Evolutionary conservation across 176 grass and related monocot species (phyloP).

Genomic region (Oryza glumipatula): DNA sequence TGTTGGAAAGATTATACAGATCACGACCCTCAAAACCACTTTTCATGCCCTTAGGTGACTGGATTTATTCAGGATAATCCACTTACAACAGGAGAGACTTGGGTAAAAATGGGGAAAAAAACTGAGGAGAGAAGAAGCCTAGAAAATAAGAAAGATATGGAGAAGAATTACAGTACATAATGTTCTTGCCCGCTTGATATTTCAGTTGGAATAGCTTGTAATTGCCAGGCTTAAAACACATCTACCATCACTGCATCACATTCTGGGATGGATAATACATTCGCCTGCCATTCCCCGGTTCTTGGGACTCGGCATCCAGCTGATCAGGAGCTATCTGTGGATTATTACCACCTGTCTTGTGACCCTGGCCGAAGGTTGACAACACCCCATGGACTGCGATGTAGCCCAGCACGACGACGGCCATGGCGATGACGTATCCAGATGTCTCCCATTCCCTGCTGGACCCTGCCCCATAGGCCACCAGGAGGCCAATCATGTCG

Average conservation of each 20-base stretch:
- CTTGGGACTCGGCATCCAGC: background rate
- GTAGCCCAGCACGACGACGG: background rate
- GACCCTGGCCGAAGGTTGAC: background rate
- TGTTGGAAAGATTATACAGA: too few species aligned
- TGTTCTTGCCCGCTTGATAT: background rate
- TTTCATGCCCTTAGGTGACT: background rate
- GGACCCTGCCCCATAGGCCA: background rate
- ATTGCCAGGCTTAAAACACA: background rate
- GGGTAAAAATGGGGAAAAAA: background rate
- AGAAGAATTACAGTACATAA: background rate
- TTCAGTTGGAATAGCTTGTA: background rate
- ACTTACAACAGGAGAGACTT: background rate
- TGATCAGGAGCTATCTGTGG: background rate
- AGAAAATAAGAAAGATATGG: background rate
- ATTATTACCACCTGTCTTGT: background rate
- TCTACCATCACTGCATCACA: background rate
- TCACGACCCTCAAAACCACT: too few species aligned
- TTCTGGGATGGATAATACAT: background rate
- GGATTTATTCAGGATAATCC: background rate
- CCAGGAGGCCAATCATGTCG: slow-evolving; percentile 38
- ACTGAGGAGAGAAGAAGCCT: background rate
- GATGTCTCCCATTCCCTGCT: background rate
- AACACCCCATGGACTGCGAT: background rate
- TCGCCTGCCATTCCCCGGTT: background rate
- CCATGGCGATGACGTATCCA: background rate